phyloP scores from a whole-genome alignment of 345 rosid genomes.

The Eucalyptus sideroxylon region DNA sequence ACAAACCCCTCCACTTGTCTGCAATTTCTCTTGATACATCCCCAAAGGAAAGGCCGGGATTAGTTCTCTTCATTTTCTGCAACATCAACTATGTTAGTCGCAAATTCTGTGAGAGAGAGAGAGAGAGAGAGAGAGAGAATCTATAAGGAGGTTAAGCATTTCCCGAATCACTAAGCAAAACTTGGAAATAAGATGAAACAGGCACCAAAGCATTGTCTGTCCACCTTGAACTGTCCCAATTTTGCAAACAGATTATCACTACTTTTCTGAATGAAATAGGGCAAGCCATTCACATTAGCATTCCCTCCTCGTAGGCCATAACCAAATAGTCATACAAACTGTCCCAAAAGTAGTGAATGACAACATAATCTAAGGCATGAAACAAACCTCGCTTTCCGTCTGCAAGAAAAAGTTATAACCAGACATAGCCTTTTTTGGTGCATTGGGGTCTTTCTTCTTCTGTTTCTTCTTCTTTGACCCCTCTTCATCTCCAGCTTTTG shows the following conservation, averaged over 20 bases:
- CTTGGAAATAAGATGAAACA: neutral
- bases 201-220: neutral
- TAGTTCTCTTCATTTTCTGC: constrained; percentile 63
- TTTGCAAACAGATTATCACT: neutral
- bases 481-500: constrained; percentile 53
- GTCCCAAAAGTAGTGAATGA: neutral
- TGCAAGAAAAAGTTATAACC: constrained; percentile 71
- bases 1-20: constrained; percentile 73
- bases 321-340: neutral
- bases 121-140: neutral
- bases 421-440: constrained; percentile 76
- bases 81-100: neutral
- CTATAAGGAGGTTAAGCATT: neutral
- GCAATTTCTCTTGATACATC: constrained; percentile 58
- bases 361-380: neutral
- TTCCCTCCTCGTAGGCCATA: neutral
- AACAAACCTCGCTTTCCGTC: constrained; percentile 74
- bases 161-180: neutral
- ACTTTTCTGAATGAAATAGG: neutral
- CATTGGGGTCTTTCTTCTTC: constrained; percentile 97
- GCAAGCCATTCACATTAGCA: neutral
- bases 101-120: neutral
- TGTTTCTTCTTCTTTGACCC: constrained; percentile 63
- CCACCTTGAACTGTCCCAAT: neutral
- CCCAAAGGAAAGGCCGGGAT: constrained; percentile 67